phyloP scores from a whole-genome alignment of 2,329 filamentous ascomycete species.

The Claviceps purpurea region DNA sequence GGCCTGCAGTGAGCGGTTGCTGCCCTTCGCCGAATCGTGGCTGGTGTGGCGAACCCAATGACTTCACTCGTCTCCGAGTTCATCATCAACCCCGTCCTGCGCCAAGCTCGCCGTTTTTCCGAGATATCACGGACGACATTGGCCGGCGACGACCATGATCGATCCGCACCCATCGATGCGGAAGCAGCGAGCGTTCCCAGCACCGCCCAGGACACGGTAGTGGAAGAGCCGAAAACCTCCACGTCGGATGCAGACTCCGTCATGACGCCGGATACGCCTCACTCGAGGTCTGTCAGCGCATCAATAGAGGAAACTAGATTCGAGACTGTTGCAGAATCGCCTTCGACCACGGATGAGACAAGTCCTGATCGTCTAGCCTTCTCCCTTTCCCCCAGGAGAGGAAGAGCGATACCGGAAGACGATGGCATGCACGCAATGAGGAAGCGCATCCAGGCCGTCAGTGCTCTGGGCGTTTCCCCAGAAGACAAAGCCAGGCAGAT shows the following conservation, averaged over 20 bases:
- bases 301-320: conserved; percentile 22
- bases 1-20: background rate
- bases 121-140: conserved; percentile 30
- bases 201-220: conserved; percentile 9
- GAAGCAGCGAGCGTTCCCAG: conserved; percentile 16
- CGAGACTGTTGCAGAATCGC: conserved; percentile 14
- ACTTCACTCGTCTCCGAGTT: conserved; percentile 51
- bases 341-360: conserved; percentile 11
- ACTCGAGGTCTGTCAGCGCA: conserved; percentile 18
- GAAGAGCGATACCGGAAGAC: conserved; percentile 49
- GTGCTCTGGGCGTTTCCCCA: conserved; percentile 42
- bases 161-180: conserved; percentile 8
- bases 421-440: conserved; percentile 63
- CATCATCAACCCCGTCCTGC: conserved; percentile 51
- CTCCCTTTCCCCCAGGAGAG: conserved; percentile 16
- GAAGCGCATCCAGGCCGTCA: conserved; percentile 54
- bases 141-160: conserved; percentile 20
- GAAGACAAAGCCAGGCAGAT: conserved; percentile 58
- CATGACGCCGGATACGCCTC: conserved; percentile 13
- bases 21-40: background rate
- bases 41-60: conserved; percentile 27
- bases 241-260: conserved; percentile 1
- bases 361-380: conserved; percentile 22
- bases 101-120: conserved; percentile 52
- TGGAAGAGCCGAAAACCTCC: conserved; percentile 1